Conservation (phyloP, 2,329 filamentous ascomycete species). For the Penicillium sp. region DNA sequence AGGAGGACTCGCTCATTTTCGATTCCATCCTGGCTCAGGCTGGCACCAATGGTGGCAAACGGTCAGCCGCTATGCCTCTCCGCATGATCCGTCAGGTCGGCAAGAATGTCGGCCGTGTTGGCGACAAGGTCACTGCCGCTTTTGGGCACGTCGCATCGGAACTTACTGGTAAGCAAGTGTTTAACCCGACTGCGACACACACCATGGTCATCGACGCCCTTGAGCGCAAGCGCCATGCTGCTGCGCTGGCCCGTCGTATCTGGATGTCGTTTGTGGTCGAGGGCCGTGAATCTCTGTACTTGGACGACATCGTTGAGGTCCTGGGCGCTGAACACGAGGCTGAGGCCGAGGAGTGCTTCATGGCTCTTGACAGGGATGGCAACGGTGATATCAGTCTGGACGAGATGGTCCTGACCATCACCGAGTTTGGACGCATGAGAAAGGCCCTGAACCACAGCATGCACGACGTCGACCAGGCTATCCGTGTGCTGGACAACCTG, state of each 20-base stretch:
- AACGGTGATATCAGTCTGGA: slow-evolving; percentile 95
- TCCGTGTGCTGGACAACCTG: slow-evolving; percentile 84
- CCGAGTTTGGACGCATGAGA: slow-evolving; percentile 78
- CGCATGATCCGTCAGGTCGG: slow-evolving; percentile 72
- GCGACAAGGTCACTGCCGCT: slow-evolving; percentile 88
- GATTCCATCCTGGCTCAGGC: slow-evolving; percentile 70
- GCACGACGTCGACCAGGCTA: slow-evolving; percentile 95
- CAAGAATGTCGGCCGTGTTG: slow-evolving; percentile 71
- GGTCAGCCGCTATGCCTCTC: slow-evolving; percentile 71
- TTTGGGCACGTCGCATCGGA: slow-evolving; percentile 93
- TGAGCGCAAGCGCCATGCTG: slow-evolving; percentile 77
- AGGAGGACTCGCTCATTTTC: slow-evolving; percentile 89
- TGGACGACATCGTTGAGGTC: slow-evolving; percentile 83
- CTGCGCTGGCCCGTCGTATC: slow-evolving; percentile 88
- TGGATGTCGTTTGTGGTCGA: slow-evolving; percentile 99
- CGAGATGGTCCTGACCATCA: slow-evolving; percentile 86
- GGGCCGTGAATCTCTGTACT: slow-evolving; percentile 72
- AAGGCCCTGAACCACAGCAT: slow-evolving; percentile 89
- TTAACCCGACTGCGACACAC: slow-evolving; percentile 87
- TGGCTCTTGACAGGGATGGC: slow-evolving; percentile 74
- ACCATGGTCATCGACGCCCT: slow-evolving; percentile 85
- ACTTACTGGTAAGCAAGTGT: slow-evolving; percentile 91
- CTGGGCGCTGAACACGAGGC: slow-evolving; percentile 69
- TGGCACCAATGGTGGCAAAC: slow-evolving; percentile 51
- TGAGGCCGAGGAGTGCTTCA: slow-evolving; percentile 84